A percentile compares a stretch with the other conserved stretches of the same genome.
These are phyloP conservation scores for Lipomyces spencermartinsiae DNA, from an alignment of 805 yeast genomes.

Conservation along the genomic window DNA sequence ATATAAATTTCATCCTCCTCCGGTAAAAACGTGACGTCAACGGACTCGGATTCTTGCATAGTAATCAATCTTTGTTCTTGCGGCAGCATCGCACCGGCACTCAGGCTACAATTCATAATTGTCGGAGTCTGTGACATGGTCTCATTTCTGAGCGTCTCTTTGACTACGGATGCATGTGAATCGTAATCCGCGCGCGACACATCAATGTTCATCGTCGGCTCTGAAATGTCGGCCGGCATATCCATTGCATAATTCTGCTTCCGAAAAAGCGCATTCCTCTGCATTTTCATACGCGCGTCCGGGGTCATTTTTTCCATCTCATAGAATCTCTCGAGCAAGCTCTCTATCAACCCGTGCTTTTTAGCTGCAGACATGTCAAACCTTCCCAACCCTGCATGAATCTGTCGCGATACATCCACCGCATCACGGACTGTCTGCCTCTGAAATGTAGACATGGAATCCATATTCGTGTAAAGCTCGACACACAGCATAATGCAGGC, in stretches of 20 bases:
- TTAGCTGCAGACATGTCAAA: constrained; percentile 27
- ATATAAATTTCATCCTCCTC: constrained; percentile 36
- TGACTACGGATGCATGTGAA: constrained; percentile 21
- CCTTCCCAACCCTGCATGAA: constrained; percentile 22
- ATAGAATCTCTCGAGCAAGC: constrained; percentile 24
- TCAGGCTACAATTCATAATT: neutral
- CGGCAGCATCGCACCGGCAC: neutral
- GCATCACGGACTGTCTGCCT: constrained; percentile 31
- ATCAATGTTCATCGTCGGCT: constrained; percentile 18
- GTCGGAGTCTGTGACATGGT: neutral
- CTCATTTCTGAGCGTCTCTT: constrained; percentile 5
- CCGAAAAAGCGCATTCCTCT: constrained; percentile 10
- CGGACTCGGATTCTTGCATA: constrained; percentile 9
- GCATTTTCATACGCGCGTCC: constrained; percentile 28
- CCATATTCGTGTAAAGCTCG: constrained; percentile 31
- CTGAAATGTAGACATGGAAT: constrained; percentile 29
- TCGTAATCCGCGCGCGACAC: constrained; percentile 13
- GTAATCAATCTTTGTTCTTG: neutral
- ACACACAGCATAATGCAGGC: constrained; percentile 36
- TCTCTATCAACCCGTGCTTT: constrained; percentile 29
- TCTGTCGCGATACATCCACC: constrained; percentile 24
- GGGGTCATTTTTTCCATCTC: constrained; percentile 32
- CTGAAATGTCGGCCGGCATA: constrained; percentile 14
- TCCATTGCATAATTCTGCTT: constrained; percentile 16
- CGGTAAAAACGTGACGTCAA: constrained; percentile 26